phyloP scores from a whole-genome alignment of 306 rosid genomes.

The Senna siamea region DNA sequence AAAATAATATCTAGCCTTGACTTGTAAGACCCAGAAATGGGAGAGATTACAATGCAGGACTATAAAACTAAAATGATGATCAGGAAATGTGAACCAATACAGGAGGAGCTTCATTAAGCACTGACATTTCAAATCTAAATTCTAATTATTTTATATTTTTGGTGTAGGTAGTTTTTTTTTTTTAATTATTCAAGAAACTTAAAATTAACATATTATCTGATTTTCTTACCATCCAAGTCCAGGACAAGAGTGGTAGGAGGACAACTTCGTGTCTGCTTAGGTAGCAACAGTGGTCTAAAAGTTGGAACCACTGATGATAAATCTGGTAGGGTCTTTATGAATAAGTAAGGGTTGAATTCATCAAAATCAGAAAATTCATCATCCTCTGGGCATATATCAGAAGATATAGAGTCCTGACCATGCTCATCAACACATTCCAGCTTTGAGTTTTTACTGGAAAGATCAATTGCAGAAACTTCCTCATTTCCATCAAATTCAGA shows the following conservation, averaged over 20 bases:
- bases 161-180: neutral
- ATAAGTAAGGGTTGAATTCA: constrained; percentile 91
- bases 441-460: constrained; percentile 85
- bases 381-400: constrained; percentile 73
- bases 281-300: constrained; percentile 82
- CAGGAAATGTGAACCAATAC: constrained; percentile 2
- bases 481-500: constrained; percentile 69
- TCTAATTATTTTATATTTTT: neutral
- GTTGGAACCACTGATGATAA: constrained; percentile 90
- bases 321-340: constrained; percentile 92
- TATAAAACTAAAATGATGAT: neutral
- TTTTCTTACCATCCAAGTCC: constrained; percentile 92
- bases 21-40: neutral
- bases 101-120: neutral
- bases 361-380: constrained; percentile 82
- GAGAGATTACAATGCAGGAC: neutral
- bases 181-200: neutral
- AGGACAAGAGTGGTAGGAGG: constrained; percentile 92
- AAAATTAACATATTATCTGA: constrained; percentile 9
- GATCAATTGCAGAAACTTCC: constrained; percentile 84
- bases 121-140: constrained; percentile 7
- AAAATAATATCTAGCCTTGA: neutral
- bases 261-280: constrained; percentile 98
- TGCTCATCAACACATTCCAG: constrained; percentile 92
- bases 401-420: constrained; percentile 81